These are phyloP conservation scores for Phialemoniopsis sp. DNA, from an alignment of 2,329 filamentous ascomycete genomes.

Conservation along the genomic window DNA sequence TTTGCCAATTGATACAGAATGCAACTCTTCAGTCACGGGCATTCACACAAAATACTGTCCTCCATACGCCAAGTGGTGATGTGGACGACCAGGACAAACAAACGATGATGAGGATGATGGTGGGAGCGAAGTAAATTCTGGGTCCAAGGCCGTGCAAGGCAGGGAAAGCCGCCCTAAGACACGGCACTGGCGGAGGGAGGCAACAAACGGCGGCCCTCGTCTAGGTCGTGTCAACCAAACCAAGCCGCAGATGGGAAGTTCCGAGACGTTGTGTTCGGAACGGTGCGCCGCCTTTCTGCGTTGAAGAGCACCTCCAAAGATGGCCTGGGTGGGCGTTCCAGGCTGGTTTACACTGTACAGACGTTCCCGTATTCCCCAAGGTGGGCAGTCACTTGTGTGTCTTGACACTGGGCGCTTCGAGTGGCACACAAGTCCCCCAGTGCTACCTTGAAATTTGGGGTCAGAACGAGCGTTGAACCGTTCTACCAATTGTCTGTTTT, in stretches of 20 bases:
- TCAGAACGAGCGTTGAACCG: constrained; percentile 16
- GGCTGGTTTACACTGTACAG: constrained; percentile 9
- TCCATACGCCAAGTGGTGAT: constrained; percentile 11
- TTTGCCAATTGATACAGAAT: constrained; percentile 12
- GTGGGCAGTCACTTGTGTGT: too few species aligned
- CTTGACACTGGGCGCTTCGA: too few species aligned
- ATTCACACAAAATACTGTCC: constrained; percentile 3
- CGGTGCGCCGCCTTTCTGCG: constrained; percentile 10
- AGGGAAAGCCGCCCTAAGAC: constrained; percentile 4
- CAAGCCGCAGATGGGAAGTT: constrained; percentile 15
- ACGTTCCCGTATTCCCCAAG: too few species aligned
- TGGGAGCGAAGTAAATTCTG: not conserved
- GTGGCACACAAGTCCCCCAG: too few species aligned
- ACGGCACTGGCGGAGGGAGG: not conserved
- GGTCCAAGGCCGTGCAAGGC: constrained; percentile 1
- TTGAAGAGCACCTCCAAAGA: constrained; percentile 21
- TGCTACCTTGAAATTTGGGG: too few species aligned
- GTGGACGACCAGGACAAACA: too few species aligned
- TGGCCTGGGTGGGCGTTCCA: constrained; percentile 10
- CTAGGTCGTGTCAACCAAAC: too few species aligned
- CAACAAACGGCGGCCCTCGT: too few species aligned
- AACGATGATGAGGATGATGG: not conserved
- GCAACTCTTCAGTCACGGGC: constrained; percentile 9
- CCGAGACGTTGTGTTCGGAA: constrained; percentile 18
- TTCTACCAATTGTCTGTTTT: constrained; percentile 18